phyloP scores from a whole-genome alignment of 2,329 filamentous ascomycete genomes.

The Sordariomycetes sp. region DNA sequence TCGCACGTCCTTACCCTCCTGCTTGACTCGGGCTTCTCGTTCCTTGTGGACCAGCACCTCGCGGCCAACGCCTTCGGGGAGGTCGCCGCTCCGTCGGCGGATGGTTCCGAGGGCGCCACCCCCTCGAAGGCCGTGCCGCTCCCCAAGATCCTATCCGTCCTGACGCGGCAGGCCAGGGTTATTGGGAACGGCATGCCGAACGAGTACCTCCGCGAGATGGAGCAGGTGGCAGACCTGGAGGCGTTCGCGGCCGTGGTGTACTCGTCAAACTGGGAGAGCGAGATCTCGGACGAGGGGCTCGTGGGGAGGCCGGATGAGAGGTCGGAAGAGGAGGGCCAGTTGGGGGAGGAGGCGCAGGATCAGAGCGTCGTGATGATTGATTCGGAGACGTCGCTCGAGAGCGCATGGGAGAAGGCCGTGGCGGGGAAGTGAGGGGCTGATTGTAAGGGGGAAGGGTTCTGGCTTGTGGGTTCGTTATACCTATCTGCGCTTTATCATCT shows the following conservation, averaged over 20 bases:
- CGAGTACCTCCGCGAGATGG: constrained; percentile 62
- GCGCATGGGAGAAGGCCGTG: constrained; percentile 53
- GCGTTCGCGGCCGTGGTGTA: constrained; percentile 82
- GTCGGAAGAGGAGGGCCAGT: constrained; percentile 9
- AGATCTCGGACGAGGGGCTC: constrained; percentile 38
- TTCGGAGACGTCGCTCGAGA: constrained; percentile 41
- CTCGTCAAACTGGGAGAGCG: constrained; percentile 67
- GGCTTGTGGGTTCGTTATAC: constrained; percentile 6
- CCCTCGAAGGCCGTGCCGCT: constrained; percentile 54
- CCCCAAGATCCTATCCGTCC: constrained; percentile 77
- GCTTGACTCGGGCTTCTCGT: constrained; percentile 77
- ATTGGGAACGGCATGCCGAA: constrained; percentile 71
- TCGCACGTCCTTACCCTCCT: constrained; percentile 73
- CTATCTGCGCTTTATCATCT: constrained; percentile 8
- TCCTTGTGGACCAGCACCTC: constrained; percentile 72
- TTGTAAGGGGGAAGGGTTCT: too few species aligned
- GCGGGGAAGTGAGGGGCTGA: constrained; percentile 3
- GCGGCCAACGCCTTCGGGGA: constrained; percentile 60
- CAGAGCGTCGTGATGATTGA: constrained; percentile 42
- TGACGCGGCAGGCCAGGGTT: constrained; percentile 79
- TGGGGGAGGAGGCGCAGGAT: constrained; percentile 10
- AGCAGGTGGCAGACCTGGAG: constrained; percentile 62
- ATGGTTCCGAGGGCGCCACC: constrained; percentile 32
- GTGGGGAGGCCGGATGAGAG: constrained; percentile 11
- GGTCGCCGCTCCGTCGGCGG: constrained; percentile 12